Conservation (phyloP, 441 rosid genomes). For the Bocquillonia castaneifolia region DNA sequence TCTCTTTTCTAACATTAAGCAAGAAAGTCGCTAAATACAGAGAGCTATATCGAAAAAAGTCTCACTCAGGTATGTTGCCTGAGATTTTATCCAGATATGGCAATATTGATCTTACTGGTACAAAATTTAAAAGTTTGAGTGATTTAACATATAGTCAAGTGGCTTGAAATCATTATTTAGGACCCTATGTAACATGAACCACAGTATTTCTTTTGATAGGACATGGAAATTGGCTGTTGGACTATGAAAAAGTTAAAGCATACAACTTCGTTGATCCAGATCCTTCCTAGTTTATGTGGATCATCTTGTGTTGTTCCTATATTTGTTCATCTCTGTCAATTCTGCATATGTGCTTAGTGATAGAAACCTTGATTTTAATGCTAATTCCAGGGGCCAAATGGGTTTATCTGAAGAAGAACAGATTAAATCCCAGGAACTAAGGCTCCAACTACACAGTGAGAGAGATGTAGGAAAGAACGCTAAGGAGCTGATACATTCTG, state of each 20-base stretch:
- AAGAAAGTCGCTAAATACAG: no score
- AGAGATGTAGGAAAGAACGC: slow-evolving; percentile 25
- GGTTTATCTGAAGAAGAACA: slow-evolving; percentile 83
- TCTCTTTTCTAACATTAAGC: background rate
- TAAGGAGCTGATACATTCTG: slow-evolving; percentile 31
- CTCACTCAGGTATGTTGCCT: no score
- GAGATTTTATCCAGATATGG: no score
- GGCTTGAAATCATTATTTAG: no score
- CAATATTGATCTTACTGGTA: no score
- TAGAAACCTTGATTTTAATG: background rate
- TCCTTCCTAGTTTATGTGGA: background rate
- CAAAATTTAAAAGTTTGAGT: no score
- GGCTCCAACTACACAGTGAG: slow-evolving; percentile 47
- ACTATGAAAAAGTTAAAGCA: background rate
- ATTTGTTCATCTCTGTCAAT: background rate
- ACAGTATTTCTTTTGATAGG: no score
- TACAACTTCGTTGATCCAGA: background rate
- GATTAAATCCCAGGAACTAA: slow-evolving; percentile 49
- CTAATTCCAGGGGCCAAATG: slow-evolving; percentile 80
- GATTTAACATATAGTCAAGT: no score
- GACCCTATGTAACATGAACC: no score
- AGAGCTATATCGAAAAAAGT: no score
- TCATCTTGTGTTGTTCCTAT: background rate
- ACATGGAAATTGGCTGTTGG: background rate
- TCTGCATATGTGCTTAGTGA: background rate